Conservation (phyloP, 768 basidiomycete genomes). For the Rhodotorula diobovata region DNA sequence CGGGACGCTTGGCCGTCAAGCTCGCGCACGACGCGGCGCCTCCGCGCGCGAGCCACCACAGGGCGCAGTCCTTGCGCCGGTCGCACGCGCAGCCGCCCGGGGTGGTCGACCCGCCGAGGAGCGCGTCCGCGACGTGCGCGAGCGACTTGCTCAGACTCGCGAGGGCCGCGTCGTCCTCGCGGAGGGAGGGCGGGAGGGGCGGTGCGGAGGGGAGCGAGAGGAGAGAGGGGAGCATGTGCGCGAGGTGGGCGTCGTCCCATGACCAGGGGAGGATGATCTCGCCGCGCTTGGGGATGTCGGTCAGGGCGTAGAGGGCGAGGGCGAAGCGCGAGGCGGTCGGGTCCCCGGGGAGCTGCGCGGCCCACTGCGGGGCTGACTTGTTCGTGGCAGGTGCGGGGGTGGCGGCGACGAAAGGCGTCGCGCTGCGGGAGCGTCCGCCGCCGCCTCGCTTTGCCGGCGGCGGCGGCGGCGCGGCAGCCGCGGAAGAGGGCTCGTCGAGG, state of each 20-base stretch:
- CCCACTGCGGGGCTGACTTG: slow-evolving; percentile 3
- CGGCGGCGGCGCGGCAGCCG: not conserved
- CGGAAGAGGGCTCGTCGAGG: slow-evolving; percentile 28
- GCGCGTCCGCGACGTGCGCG: slow-evolving; percentile 10
- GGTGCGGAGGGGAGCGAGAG: slow-evolving; percentile 10
- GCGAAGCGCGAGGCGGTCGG: slow-evolving; percentile 54
- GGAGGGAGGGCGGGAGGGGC: not conserved
- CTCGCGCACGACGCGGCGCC: not conserved
- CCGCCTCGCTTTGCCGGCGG: not conserved
- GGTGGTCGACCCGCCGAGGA: slow-evolving; percentile 10
- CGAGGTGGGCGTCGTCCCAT: slow-evolving; percentile 87
- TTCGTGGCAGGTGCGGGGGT: not conserved
- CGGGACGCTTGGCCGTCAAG: not conserved
- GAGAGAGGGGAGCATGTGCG: slow-evolving; percentile 30
- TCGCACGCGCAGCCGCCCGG: slow-evolving; percentile 32
- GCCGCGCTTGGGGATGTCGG: slow-evolving; percentile 69
- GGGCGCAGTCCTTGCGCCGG: slow-evolving; percentile 29
- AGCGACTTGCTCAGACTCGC: slow-evolving; percentile 20
- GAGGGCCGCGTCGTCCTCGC: not conserved
- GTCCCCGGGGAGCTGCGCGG: not conserved
- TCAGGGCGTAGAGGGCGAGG: slow-evolving; percentile 62
- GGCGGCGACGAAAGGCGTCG: not conserved
- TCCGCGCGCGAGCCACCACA: slow-evolving; percentile 29
- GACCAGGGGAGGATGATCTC: slow-evolving; percentile 91
- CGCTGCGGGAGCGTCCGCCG: slow-evolving; percentile 5